These are phyloP conservation scores for Cystobasidiaceae sp. DNA, from an alignment of 1,284 basidiomycete genomes.

Conservation along the genomic window DNA sequence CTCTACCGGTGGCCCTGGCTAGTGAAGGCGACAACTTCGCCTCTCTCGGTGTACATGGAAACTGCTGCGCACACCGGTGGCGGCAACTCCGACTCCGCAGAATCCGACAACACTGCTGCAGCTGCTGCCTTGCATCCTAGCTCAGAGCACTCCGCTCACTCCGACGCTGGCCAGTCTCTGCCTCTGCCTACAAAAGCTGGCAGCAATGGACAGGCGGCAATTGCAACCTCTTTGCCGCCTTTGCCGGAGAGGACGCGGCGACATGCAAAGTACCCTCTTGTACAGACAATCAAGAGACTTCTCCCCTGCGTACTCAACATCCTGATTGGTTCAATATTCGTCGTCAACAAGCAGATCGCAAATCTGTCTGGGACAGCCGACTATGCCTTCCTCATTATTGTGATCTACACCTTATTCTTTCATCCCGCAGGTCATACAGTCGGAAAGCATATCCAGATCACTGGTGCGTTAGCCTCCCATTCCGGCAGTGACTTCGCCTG, in stretches of 20 bases:
- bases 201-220: too few species aligned
- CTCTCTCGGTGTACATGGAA: too few species aligned
- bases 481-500: not conserved
- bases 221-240: not conserved
- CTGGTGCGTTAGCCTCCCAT: not conserved
- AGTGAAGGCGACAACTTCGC: too few species aligned
- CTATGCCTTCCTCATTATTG: slow-evolving; percentile 22
- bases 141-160: too few species aligned
- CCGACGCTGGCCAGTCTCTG: too few species aligned
- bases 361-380: slow-evolving; percentile 18
- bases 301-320: slow-evolving; percentile 13
- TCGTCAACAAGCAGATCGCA: slow-evolving; percentile 20
- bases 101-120: too few species aligned
- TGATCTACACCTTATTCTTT: slow-evolving; percentile 26
- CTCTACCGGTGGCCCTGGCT: too few species aligned
- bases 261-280: not conserved
- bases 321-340: slow-evolving; percentile 6
- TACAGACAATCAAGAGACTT: not conserved
- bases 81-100: too few species aligned
- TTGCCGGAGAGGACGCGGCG: not conserved
- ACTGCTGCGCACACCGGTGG: too few species aligned
- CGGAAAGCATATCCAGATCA: slow-evolving; percentile 24
- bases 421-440: slow-evolving; percentile 16
- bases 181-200: too few species aligned
- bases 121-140: too few species aligned